phyloP scores from a whole-genome alignment of 306 rosid genomes.

The Cucumis cinereus region DNA sequence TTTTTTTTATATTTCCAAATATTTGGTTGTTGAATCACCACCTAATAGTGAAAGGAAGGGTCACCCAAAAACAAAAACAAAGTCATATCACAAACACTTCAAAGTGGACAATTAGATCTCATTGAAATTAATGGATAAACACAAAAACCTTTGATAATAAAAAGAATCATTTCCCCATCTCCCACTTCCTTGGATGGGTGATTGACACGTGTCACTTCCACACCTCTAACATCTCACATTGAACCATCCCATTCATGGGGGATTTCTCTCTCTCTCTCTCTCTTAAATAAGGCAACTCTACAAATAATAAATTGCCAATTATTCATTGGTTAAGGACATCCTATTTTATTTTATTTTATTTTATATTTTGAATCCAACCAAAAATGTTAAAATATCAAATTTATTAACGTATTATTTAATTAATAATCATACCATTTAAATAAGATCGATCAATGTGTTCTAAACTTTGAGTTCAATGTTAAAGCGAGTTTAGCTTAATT shows the following conservation, averaged over 20 bases:
- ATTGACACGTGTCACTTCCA: neutral
- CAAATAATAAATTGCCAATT: neutral
- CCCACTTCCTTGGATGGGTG: slow-evolving; percentile 8
- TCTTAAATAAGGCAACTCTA: too few species aligned
- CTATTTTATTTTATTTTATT: too few species aligned
- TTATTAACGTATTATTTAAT: too few species aligned
- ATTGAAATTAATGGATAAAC: neutral
- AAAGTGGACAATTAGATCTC: slow-evolving; percentile 5
- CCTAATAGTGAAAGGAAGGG: neutral
- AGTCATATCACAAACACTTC: neutral
- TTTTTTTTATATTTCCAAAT: too few species aligned
- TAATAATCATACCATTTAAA: too few species aligned
- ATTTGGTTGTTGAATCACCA: neutral
- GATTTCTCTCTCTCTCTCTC: too few species aligned
- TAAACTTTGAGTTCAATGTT: too few species aligned
- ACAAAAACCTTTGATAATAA: slow-evolving; percentile 2
- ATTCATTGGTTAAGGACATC: neutral
- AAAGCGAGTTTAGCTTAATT: too few species aligned
- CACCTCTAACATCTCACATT: neutral
- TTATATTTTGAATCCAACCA: too few species aligned
- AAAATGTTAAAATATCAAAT: too few species aligned
- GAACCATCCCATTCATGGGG: neutral
- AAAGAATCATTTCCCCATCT: neutral
- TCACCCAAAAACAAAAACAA: neutral
- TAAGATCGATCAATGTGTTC: too few species aligned